Conservation (phyloP, 495 filamentous ascomycete genomes). For the Daldinia vernicosa region DNA sequence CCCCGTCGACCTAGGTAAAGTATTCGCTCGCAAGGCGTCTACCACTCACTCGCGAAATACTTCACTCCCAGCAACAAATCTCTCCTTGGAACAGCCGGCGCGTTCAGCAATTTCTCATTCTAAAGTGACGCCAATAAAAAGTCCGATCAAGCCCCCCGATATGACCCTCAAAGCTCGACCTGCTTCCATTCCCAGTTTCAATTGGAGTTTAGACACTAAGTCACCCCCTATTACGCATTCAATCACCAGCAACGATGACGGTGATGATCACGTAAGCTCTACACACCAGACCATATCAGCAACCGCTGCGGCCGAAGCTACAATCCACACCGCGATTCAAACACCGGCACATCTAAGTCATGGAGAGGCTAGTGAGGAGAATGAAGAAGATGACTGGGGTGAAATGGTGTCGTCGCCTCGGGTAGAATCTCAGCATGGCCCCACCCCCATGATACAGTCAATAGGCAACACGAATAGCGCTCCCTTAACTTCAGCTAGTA, state of each 20-base stretch:
- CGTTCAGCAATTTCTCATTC: constrained; percentile 4
- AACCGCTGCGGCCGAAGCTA: background rate
- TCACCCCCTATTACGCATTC: constrained; percentile 9
- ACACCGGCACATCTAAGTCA: background rate
- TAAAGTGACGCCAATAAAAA: constrained; percentile 21
- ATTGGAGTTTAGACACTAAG: constrained; percentile 25
- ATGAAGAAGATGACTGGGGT: constrained; percentile 64
- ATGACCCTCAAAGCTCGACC: background rate
- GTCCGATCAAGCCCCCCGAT: constrained; percentile 27
- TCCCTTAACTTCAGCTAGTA: background rate
- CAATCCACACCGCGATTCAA: background rate
- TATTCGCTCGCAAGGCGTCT: constrained; percentile 50
- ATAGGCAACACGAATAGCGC: background rate
- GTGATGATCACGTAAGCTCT: background rate
- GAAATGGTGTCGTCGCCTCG: constrained; percentile 63
- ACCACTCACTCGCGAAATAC: constrained; percentile 31
- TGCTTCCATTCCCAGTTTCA: constrained; percentile 26
- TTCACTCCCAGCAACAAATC: constrained; percentile 27
- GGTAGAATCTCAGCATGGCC: constrained; percentile 24
- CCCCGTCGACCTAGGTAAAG: constrained; percentile 56
- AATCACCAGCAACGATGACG: background rate
- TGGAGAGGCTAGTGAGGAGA: constrained; percentile 28
- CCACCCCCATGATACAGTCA: constrained; percentile 2
- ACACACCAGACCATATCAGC: background rate
- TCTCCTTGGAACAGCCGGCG: background rate